Conservation (phyloP, 495 filamentous ascomycete species). For the Barbatosphaeria neglecta region DNA sequence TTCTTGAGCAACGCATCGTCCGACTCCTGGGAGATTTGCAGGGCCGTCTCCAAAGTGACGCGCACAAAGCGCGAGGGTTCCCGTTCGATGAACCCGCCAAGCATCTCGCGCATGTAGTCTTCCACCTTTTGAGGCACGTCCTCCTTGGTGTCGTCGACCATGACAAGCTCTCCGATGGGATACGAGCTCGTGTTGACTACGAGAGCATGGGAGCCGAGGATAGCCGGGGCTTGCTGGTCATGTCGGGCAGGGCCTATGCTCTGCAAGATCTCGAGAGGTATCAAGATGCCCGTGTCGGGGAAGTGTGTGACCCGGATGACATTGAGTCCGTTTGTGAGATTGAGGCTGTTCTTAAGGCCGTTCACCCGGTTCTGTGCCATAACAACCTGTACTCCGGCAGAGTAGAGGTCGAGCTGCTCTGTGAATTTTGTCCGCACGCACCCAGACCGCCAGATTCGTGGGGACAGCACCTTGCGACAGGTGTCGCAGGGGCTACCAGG, state of each 20-base stretch:
- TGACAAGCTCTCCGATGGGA: constrained; percentile 32
- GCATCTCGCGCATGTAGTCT: constrained; percentile 54
- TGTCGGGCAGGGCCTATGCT: constrained; percentile 37
- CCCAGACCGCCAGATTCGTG: constrained; percentile 67
- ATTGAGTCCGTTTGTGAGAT: constrained; percentile 45
- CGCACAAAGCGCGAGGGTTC: constrained; percentile 60
- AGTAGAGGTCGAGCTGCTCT: constrained; percentile 62
- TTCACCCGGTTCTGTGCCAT: constrained; percentile 56
- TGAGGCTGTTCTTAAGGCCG: constrained; percentile 42
- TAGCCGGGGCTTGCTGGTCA: constrained; percentile 25
- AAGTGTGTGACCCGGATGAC: constrained; percentile 61
- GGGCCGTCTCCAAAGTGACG: constrained; percentile 50
- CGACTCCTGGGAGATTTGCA: constrained; percentile 39
- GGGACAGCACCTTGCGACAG: constrained; percentile 66
- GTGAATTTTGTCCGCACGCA: constrained; percentile 68
- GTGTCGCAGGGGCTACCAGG: constrained; percentile 68
- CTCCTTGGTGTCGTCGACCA: constrained; percentile 56
- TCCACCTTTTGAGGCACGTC: constrained; percentile 58
- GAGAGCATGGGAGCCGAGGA: constrained; percentile 22
- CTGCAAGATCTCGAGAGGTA: constrained; percentile 43
- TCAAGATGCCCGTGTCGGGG: constrained; percentile 41
- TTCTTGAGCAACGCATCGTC: constrained; percentile 54
- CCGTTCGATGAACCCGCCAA: constrained; percentile 47
- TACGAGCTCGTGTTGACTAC: constrained; percentile 5
- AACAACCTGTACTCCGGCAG: constrained; percentile 55